A percentile compares a stretch with the other conserved stretches of the same genome.
Evolutionary conservation across 2,329 filamentous ascomycete genomes (phyloP).

Genomic region (Pestalotiopsis sp.): DNA sequence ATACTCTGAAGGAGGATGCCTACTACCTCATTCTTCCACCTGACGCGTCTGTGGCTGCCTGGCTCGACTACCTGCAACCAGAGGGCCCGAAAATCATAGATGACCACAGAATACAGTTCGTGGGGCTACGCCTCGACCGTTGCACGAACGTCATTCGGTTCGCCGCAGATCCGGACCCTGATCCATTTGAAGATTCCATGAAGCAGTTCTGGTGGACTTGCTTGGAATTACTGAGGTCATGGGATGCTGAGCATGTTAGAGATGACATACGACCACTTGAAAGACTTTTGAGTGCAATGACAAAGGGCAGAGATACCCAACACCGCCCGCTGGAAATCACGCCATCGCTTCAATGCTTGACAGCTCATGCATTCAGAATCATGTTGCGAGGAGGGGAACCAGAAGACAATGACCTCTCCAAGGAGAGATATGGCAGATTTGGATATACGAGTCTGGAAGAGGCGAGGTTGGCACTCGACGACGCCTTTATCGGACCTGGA

Average conservation of each 20-base stretch:
- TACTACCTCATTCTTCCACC: background rate
- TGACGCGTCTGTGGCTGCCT: background rate
- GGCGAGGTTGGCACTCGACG: background rate
- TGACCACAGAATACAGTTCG: background rate
- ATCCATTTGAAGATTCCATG: background rate
- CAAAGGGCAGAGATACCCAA: background rate
- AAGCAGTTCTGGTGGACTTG: slow-evolving; percentile 9
- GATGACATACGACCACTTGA: background rate
- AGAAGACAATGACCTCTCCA: background rate
- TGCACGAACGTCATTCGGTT: background rate
- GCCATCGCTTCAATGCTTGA: background rate
- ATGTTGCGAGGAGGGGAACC: background rate
- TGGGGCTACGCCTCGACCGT: background rate
- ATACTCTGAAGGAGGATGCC: background rate
- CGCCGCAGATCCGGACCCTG: background rate
- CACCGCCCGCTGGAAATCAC: background rate
- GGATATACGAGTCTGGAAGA: background rate
- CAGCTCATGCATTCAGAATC: background rate
- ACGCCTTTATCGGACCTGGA: background rate
- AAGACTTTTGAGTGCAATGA: background rate
- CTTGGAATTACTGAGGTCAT: background rate
- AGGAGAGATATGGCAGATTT: background rate
- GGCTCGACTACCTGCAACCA: background rate
- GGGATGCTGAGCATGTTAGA: background rate
- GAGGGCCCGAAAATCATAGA: slow-evolving; percentile 1